Base-by-base conservation (phyloP, 371 early-diverging fungal genomes). In the Mucor ambiguus region DNA sequence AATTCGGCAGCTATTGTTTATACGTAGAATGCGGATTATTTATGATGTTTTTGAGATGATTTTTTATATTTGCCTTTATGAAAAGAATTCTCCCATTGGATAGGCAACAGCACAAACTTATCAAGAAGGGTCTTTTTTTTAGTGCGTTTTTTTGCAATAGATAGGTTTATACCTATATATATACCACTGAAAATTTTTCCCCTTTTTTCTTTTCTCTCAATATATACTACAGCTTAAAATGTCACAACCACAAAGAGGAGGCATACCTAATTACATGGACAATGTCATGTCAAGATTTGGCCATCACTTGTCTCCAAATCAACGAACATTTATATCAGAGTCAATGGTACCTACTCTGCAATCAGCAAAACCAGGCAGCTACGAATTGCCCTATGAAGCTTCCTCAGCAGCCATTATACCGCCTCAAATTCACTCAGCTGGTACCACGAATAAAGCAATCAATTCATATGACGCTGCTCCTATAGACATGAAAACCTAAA, bases 241-340 rank as follows among this genome's bases (percentile, higher is more conserved):
- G 67, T 67, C 35, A 58, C 56, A 56, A 20, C 33, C 56, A 32
- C 32, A 56, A 56, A 33, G n/a, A 56, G 33, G 56, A 29, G 33
- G 33, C 3, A 20, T 33, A 10, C 68, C 68, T 8, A 61, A 63
- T 26, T 73, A 73, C 18, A 48, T 70, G 37, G 61, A 73, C 37
- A 70, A 67, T 29, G 70, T 73, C 48, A 70, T 73, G 64, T 73
- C 74, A 29, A 58, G 74, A 38, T 73, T 73, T 49, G 74, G 74
- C 7, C 74, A 73, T 46, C 70, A 70, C 44, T 46, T 73, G 18
- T 70, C 71, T 16, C 64, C 67, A 30, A 63, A 73, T 29, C 71
- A 73, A 35, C 67, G 71, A 10, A 67, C 71, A 10, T 41, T 46
- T n/a, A 41, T 73, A 43, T 67, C 74, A 44, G 60, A 70, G 35